Conservation (phyloP, 169 alveolate genomes). For the Theileria annulata region DNA sequence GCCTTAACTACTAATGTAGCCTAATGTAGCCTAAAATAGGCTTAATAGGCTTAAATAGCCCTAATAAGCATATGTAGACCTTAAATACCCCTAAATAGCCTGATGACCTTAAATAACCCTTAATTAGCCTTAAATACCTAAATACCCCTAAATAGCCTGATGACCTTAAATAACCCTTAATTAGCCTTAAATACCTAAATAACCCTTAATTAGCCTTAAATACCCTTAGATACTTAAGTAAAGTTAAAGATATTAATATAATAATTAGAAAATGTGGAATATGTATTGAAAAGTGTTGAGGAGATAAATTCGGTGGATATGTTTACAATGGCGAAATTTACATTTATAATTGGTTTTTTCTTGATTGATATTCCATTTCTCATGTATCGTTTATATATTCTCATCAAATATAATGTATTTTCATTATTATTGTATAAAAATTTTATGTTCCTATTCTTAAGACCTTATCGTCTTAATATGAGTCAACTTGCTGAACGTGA, state of each 20-base stretch:
- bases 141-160: too few relatives aligned
- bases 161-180: too few relatives aligned
- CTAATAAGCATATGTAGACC: too few relatives aligned
- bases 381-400: slow-evolving; percentile 27
- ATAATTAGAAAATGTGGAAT: slow-evolving; percentile 1
- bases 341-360: slow-evolving; percentile 57
- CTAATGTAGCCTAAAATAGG: too few relatives aligned
- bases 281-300: slow-evolving; percentile 18
- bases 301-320: slow-evolving; percentile 46
- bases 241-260: not conserved
- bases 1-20: too few relatives aligned
- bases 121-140: too few relatives aligned
- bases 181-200: not conserved
- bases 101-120: too few relatives aligned
- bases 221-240: not conserved
- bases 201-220: not conserved
- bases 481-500: slow-evolving; percentile 70
- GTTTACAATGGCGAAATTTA: slow-evolving; percentile 65
- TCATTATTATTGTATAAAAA: slow-evolving; percentile 60
- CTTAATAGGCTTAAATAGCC: too few relatives aligned
- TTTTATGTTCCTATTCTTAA: slow-evolving; percentile 37
- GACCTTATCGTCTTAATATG: slow-evolving; percentile 58
- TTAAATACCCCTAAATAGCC: too few relatives aligned
- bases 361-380: slow-evolving; percentile 62
- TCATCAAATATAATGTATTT: slow-evolving; percentile 36